Conservation (phyloP, 805 yeast species). For the Cyberlindnera suaveolens region DNA sequence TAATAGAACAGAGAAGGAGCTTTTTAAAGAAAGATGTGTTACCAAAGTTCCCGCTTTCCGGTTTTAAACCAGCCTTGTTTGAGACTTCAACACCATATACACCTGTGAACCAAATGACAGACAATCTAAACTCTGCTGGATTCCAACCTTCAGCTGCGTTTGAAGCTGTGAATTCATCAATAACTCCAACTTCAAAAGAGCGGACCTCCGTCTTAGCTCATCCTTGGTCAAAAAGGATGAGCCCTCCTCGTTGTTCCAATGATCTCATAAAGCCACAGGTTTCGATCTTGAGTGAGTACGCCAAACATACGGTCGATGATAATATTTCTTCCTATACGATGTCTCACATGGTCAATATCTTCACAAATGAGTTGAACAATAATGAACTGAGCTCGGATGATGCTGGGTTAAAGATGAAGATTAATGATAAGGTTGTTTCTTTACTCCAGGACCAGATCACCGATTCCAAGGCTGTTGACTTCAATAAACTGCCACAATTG, state of each 20-base stretch:
- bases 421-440: slow-evolving; percentile 10
- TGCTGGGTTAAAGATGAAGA: slow-evolving; percentile 5
- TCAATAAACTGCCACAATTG: slow-evolving; percentile 22
- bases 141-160: slow-evolving; percentile 4
- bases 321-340: slow-evolving; percentile 5
- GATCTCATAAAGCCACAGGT: slow-evolving; percentile 16
- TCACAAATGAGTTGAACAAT: slow-evolving; percentile 13
- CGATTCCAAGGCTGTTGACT: slow-evolving; percentile 11
- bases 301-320: slow-evolving; percentile 15
- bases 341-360: slow-evolving; percentile 16
- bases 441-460: slow-evolving; percentile 1
- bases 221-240: too few species aligned
- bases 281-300: slow-evolving; percentile 18
- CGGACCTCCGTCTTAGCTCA: neutral
- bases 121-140: slow-evolving; percentile 14
- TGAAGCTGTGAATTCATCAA: neutral
- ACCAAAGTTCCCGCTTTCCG: slow-evolving; percentile 12
- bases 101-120: slow-evolving; percentile 18
- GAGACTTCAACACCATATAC: slow-evolving; percentile 14
- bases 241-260: slow-evolving; percentile 6
- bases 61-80: slow-evolving; percentile 9
- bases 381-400: slow-evolving; percentile 1
- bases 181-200: neutral
- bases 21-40: neutral
- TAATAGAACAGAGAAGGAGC: too few species aligned